Conservation (phyloP, 2,329 filamentous ascomycete species). For the Chaetomiaceae sp. region DNA sequence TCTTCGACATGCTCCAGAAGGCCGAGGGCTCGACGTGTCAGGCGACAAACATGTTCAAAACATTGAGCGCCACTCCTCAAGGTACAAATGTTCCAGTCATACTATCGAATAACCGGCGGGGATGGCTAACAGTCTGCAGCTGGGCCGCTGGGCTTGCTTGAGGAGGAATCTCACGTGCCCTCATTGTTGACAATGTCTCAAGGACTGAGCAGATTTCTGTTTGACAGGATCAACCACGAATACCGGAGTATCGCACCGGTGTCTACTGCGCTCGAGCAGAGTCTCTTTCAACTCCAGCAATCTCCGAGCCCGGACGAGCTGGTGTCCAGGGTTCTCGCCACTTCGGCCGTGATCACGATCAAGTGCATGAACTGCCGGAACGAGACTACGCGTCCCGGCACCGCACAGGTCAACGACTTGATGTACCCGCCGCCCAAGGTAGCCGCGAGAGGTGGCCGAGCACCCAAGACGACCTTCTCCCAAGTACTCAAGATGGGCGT, state of each 20-base stretch:
- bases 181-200: constrained; percentile 80
- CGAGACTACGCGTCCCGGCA: constrained; percentile 75
- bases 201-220: constrained; percentile 75
- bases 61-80: constrained; percentile 78
- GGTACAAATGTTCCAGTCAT: constrained; percentile 41
- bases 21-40: constrained; percentile 92
- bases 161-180: constrained; percentile 72
- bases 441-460: constrained; percentile 45
- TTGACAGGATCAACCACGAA: constrained; percentile 76
- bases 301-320: constrained; percentile 24
- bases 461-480: constrained; percentile 67
- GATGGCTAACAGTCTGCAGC: constrained; percentile 42
- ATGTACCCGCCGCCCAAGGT: constrained; percentile 66
- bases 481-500: constrained; percentile 90
- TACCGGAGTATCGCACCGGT: constrained; percentile 63
- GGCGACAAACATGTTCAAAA: constrained; percentile 89
- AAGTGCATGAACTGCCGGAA: constrained; percentile 82
- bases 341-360: constrained; percentile 67
- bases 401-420: constrained; percentile 79
- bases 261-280: constrained; percentile 65
- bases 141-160: constrained; percentile 71
- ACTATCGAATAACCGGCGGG: neutral
- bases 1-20: constrained; percentile 98
- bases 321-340: constrained; percentile 54
- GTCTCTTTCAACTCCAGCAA: constrained; percentile 31